phyloP scores from a whole-genome alignment of 2,329 filamentous ascomycete genomes.

The Curvularia eragrostidis region DNA sequence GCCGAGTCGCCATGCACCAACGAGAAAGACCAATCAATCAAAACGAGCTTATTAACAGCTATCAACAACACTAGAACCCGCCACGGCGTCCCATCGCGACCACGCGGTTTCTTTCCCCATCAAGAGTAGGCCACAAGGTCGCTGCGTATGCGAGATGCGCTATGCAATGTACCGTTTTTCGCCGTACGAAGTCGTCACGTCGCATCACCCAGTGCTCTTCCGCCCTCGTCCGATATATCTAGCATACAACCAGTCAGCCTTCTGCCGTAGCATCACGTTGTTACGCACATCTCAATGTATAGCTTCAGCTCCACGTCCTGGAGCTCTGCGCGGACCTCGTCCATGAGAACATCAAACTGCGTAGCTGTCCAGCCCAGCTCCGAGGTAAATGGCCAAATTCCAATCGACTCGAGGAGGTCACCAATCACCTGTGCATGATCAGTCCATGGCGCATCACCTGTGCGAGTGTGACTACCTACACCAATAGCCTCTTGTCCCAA shows the following conservation, averaged over 20 bases:
- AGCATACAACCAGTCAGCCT: conserved; percentile 18
- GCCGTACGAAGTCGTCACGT: not conserved
- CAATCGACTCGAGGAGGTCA: conserved; percentile 47
- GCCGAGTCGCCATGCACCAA: not conserved
- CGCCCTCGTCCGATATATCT: conserved; percentile 46
- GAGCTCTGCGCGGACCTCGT: conserved; percentile 39
- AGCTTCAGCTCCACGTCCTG: conserved; percentile 40
- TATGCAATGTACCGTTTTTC: not conserved
- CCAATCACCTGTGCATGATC: conserved; percentile 32
- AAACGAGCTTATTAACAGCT: not conserved
- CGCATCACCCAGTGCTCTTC: conserved; percentile 30
- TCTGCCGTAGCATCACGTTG: not conserved
- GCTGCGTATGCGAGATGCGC: not conserved
- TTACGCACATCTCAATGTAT: conserved; percentile 48
- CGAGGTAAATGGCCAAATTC: conserved; percentile 48
- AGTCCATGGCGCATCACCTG: not conserved
- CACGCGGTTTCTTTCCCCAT: not conserved
- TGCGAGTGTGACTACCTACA: conserved; percentile 7
- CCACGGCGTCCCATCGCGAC: not conserved
- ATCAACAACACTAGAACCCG: not conserved
- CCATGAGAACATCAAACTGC: conserved; percentile 39
- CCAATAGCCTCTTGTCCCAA: conserved; percentile 38
- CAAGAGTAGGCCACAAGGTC: too few species aligned
- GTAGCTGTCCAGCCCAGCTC: conserved; percentile 41
- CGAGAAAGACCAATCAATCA: not conserved